Conservation (phyloP, 1,284 basidiomycete species). For the Amylostereum areolatum region DNA sequence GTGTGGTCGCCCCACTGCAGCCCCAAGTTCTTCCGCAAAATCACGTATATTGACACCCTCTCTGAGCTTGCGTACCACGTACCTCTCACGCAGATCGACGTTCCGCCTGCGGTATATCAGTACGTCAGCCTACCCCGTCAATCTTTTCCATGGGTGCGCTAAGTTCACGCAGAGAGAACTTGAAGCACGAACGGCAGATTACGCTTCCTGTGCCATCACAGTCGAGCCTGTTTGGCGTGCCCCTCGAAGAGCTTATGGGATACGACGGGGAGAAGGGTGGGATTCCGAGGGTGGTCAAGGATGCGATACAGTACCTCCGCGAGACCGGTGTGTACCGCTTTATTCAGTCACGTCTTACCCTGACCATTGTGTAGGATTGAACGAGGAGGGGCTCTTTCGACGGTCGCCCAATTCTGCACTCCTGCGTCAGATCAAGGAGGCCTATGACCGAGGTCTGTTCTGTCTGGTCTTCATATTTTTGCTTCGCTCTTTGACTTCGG, state of each 20-base stretch:
- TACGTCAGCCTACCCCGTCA: constrained; percentile 27
- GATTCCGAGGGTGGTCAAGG: constrained; percentile 72
- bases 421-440: constrained; percentile 69
- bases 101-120: constrained; percentile 77
- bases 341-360: constrained; percentile 3
- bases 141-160: constrained; percentile 4
- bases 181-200: constrained; percentile 65
- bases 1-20: constrained; percentile 28
- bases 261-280: constrained; percentile 74
- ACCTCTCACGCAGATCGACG: constrained; percentile 80
- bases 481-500: constrained; percentile 4
- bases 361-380: constrained; percentile 40
- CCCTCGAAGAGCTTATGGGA: constrained; percentile 78
- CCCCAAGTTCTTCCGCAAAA: constrained; percentile 84
- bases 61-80: constrained; percentile 70
- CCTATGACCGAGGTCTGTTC: constrained; percentile 67
- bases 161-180: constrained; percentile 51
- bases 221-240: constrained; percentile 70
- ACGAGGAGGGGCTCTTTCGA: constrained; percentile 76
- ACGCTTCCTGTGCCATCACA: constrained; percentile 51
- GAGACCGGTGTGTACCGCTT: constrained; percentile 39
- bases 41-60: constrained; percentile 65
- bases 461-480: not conserved
- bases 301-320: constrained; percentile 68
- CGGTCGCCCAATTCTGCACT: constrained; percentile 68